Conservation (phyloP, 1,139 yeast genomes). For the Candida glucosophila region DNA sequence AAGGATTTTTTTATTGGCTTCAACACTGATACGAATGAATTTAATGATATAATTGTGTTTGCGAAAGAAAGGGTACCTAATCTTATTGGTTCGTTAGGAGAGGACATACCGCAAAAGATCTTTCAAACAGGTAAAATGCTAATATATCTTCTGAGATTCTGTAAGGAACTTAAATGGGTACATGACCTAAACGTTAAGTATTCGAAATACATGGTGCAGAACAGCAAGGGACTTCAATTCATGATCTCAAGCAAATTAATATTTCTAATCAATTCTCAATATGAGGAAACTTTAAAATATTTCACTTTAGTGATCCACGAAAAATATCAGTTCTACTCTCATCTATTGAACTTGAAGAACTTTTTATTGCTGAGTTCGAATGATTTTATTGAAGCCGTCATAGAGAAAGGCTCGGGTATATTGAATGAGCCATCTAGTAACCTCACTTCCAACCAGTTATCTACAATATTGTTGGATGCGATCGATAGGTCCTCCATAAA, state of each 20-base stretch:
- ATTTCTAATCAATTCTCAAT: slow-evolving; percentile 39
- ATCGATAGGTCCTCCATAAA: slow-evolving; percentile 58
- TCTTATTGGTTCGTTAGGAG: slow-evolving; percentile 37
- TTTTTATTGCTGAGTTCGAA: slow-evolving; percentile 67
- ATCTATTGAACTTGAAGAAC: slow-evolving; percentile 53
- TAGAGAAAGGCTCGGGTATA: slow-evolving; percentile 45
- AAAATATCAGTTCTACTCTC: slow-evolving; percentile 43
- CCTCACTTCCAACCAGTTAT: slow-evolving; percentile 58
- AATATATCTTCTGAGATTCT: slow-evolving; percentile 56
- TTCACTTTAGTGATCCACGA: slow-evolving; percentile 44
- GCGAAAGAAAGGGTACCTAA: slow-evolving; percentile 44
- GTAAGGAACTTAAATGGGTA: slow-evolving; percentile 39
- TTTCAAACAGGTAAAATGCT: slow-evolving; percentile 74
- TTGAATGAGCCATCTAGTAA: slow-evolving; percentile 56
- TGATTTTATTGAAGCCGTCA: slow-evolving; percentile 65
- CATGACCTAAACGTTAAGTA: slow-evolving; percentile 31
- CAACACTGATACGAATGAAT: slow-evolving; percentile 19
- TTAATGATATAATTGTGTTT: slow-evolving; percentile 28
- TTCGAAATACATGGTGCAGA: slow-evolving; percentile 18
- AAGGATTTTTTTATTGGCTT: slow-evolving; percentile 64
- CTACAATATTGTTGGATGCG: slow-evolving; percentile 59
- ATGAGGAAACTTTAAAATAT: slow-evolving; percentile 48
- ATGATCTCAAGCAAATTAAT: slow-evolving; percentile 21
- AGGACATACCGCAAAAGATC: slow-evolving; percentile 43
- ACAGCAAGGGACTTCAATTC: slow-evolving; percentile 21